phyloP scores from a whole-genome alignment of 306 rosid species.

The Sicyos baderoa region DNA sequence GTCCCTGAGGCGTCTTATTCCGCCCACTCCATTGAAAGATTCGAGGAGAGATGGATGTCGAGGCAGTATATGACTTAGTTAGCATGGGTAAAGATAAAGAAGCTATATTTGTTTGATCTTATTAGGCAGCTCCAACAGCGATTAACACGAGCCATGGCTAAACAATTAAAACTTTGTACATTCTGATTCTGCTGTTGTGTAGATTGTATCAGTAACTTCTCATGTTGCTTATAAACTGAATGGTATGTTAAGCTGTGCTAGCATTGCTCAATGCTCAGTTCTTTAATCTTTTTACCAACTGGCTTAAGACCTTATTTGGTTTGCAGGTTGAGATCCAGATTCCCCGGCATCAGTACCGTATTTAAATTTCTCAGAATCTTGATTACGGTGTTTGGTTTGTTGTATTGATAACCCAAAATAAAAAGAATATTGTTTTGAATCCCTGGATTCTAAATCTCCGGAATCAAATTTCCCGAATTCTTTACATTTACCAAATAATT shows the following conservation, averaged over 20 bases:
- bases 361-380: too few species aligned
- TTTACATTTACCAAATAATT: too few species aligned
- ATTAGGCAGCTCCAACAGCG: not conserved
- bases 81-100: constrained; percentile 22
- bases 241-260: not conserved
- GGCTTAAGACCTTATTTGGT: too few species aligned
- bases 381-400: too few species aligned
- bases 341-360: too few species aligned
- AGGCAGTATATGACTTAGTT: constrained; percentile 40
- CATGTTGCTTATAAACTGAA: not conserved
- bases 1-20: constrained; percentile 50
- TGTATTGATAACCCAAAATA: too few species aligned
- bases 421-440: too few species aligned
- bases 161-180: constrained; percentile 8
- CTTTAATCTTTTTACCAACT: not conserved
- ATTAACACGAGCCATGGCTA: not conserved
- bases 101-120: not conserved
- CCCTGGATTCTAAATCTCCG: too few species aligned
- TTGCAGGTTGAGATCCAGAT: too few species aligned
- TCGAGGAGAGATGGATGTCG: constrained; percentile 61
- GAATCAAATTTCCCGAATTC: too few species aligned
- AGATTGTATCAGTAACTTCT: not conserved
- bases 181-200: not conserved
- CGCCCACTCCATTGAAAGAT: constrained; percentile 51
- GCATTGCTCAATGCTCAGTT: not conserved